These are phyloP conservation scores for Clitoria ternatea DNA, from an alignment of 306 rosid genomes.

Conservation along the genomic window DNA sequence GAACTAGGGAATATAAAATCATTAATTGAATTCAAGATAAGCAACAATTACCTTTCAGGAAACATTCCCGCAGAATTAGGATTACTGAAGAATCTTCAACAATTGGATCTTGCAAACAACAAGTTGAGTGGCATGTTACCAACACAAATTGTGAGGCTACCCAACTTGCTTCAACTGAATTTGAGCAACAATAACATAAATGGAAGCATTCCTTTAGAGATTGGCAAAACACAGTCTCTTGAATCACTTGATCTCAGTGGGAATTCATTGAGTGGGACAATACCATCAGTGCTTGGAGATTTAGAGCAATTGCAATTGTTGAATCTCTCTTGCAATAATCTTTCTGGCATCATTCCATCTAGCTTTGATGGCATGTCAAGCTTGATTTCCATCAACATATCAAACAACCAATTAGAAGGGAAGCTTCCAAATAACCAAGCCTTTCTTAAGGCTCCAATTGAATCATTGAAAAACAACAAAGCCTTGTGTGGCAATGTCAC, in stretches of 20 bases:
- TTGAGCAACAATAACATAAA: conserved; percentile 17
- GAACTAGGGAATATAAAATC: conserved; percentile 13
- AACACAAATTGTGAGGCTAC: not conserved
- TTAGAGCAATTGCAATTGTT: not conserved
- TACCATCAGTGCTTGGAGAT: conserved; percentile 31
- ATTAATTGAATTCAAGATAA: not conserved
- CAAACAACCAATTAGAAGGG: conserved; percentile 29
- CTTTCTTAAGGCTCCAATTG: conserved; percentile 21
- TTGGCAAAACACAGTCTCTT: not conserved
- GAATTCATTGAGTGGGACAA: conserved; percentile 16
- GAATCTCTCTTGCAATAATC: conserved; percentile 37
- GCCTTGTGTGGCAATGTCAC: conserved; percentile 25
- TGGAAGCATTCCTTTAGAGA: not conserved
- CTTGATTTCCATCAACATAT: conserved; percentile 36
- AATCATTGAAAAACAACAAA: conserved; percentile 17
- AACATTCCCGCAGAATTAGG: conserved; percentile 14
- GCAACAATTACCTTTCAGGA: conserved; percentile 7
- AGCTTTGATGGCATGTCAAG: conserved; percentile 26
- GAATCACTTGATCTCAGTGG: conserved; percentile 39
- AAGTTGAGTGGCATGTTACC: conserved; percentile 17
- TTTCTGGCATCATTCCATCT: conserved; percentile 34
- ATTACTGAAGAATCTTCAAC: not conserved
- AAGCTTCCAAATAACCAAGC: conserved; percentile 17
- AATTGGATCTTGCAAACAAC: conserved; percentile 8
- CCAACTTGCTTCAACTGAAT: not conserved